Evolutionary conservation across 352 stramenopile species (phyloP).

Genomic region (Globisporangium canariense): DNA sequence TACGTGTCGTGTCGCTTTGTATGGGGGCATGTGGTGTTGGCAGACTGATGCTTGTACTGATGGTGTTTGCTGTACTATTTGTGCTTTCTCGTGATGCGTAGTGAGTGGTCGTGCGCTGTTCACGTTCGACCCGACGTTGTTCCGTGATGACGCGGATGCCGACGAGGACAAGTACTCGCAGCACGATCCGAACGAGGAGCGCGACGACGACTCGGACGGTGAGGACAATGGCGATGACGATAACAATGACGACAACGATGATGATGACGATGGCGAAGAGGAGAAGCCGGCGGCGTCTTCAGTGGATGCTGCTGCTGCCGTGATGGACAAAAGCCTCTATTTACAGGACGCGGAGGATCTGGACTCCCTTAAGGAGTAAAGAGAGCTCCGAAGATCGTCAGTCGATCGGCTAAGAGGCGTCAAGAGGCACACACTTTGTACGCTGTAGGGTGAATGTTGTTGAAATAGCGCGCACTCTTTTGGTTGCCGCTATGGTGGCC

Average conservation of each 20-base stretch:
- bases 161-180: slow-evolving; percentile 83
- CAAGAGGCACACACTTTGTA: slow-evolving; percentile 18
- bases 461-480: slow-evolving; percentile 7
- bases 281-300: slow-evolving; percentile 37
- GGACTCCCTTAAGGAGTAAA: slow-evolving; percentile 76
- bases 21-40: too few species aligned
- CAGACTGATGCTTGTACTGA: slow-evolving; percentile 10
- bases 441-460: slow-evolving; percentile 24
- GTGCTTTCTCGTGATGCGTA: slow-evolving; percentile 24
- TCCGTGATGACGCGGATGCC: slow-evolving; percentile 88
- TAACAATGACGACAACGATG: slow-evolving; percentile 17
- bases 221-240: slow-evolving; percentile 64
- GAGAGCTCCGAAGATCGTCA: background rate
- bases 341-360: slow-evolving; percentile 76
- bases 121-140: slow-evolving; percentile 88
- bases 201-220: slow-evolving; percentile 32
- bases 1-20: slow-evolving; percentile 38
- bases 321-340: slow-evolving; percentile 86
- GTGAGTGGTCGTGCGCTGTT: slow-evolving; percentile 91
- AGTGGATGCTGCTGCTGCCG: slow-evolving; percentile 51
- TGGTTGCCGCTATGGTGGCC: background rate
- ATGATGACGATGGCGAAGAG: slow-evolving; percentile 40
- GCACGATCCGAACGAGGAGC: slow-evolving; percentile 48
- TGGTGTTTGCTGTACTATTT: slow-evolving; percentile 14
- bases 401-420: slow-evolving; percentile 13